Percentiles rank a stretch among this genome's conserved stretches.
Conservation (phyloP, 1,284 basidiomycete species). For the Papiliotrema flavescens region DNA sequence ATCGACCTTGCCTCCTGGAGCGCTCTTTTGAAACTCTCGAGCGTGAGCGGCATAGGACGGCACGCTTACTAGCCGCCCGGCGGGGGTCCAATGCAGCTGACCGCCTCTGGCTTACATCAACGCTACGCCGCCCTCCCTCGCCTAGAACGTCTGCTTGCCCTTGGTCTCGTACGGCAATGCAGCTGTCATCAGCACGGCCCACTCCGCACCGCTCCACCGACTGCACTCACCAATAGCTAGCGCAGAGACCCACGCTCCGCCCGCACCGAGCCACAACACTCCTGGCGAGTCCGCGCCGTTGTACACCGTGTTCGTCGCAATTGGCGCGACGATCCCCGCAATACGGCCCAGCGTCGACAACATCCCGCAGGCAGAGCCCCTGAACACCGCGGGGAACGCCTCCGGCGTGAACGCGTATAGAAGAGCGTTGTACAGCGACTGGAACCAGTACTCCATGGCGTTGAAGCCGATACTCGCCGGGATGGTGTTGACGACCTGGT, state of each 20-base stretch:
- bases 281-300: constrained; percentile 16
- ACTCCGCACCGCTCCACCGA: not conserved
- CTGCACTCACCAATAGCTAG: constrained; percentile 12
- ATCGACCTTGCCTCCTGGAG: too few species aligned
- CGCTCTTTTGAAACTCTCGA: too few species aligned
- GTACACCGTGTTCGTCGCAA: constrained; percentile 14
- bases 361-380: constrained; percentile 46
- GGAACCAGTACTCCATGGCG: constrained; percentile 35
- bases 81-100: too few species aligned
- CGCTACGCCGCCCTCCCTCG: too few species aligned
- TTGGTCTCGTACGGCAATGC: constrained; percentile 13
- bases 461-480: constrained; percentile 27
- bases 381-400: constrained; percentile 43
- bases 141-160: constrained; percentile 12
- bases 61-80: too few species aligned
- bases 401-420: constrained; percentile 50
- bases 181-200: constrained; percentile 2
- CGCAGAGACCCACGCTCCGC: constrained; percentile 14
- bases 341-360: constrained; percentile 45
- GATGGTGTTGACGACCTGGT: constrained; percentile 22
- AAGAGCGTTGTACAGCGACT: constrained; percentile 35
- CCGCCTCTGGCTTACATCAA: too few species aligned
- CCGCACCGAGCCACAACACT: constrained; percentile 16
- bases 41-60: too few species aligned
- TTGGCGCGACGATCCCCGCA: constrained; percentile 29